phyloP scores from a whole-genome alignment of 352 stramenopile species.

The Globisporangium ultimum region DNA sequence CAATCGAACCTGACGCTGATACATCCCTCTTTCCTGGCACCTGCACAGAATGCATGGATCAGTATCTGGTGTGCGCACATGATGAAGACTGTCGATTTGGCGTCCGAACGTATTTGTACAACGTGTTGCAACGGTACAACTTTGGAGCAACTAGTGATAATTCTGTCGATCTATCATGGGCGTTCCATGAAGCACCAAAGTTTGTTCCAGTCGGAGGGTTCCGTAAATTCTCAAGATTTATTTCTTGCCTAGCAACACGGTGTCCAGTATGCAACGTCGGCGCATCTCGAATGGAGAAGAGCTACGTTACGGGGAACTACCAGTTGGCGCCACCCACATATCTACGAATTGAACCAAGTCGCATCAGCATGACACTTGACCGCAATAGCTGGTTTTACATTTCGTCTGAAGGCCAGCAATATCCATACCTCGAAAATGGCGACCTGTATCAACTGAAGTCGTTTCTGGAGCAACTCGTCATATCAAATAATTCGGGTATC shows the following conservation, averaged over 20 bases:
- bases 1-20: slow-evolving; percentile 13
- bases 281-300: background rate
- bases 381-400: background rate
- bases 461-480: too few species aligned
- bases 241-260: slow-evolving; percentile 23
- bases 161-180: slow-evolving; percentile 5
- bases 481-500: too few species aligned
- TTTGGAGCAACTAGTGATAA: background rate
- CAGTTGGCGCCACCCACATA: background rate
- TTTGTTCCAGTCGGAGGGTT: slow-evolving; percentile 33
- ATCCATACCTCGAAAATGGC: background rate
- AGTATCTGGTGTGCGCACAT: slow-evolving; percentile 20
- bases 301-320: background rate
- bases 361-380: slow-evolving; percentile 1
- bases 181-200: slow-evolving; percentile 14
- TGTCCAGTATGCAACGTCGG: slow-evolving; percentile 21
- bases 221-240: slow-evolving; percentile 21
- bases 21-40: slow-evolving; percentile 13
- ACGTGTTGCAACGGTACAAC: slow-evolving; percentile 10
- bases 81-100: slow-evolving; percentile 36
- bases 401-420: background rate
- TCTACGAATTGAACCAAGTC: background rate
- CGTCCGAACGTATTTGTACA: slow-evolving; percentile 25
- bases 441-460: background rate
- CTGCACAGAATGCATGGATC: slow-evolving; percentile 17